Evolutionary conservation across 345 rosid species (phyloP), one percentile per base, ranked within the genome.

Genomic region (Erysimum cheiranthoides): DNA sequence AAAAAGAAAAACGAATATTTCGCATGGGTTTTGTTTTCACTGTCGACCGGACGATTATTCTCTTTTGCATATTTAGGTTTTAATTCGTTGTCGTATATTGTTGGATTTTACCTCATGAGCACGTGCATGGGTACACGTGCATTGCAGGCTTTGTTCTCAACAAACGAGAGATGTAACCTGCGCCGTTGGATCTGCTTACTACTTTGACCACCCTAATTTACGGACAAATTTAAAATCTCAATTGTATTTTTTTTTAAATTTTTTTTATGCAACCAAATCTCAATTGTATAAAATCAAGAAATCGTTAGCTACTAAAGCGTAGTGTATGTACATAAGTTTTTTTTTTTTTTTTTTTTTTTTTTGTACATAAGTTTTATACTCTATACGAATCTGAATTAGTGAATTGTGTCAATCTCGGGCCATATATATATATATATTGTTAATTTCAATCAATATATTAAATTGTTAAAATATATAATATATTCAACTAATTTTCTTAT

Each of bases 11-110:
- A 66, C 42, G 67, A 74, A 74, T 31, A 75, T 39, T 14, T 60
- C 49, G 71, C 59, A 74, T 68, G 79, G 70, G 40, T 42, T 43
- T 61, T 61, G 57, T 51, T 67, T 64, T 54, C 46, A 72, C 80
- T 66, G 81, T 79, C 81, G 82, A 80, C 60, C 59, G 68, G 87
- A 87, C 85, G 86, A 82, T 89, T 85, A 82, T 88, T 86, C 89
- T 84, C 92, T 87, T 87, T 84, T 84, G 84, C 81, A 78, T 68
- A 77, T 52, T 76, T 80, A 54, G 73, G 73, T 71, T 69, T 27
- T 63, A 70, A 59, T 70, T 40, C 0, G 81, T 87, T 84, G 89
- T 93, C 90, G 94, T 84, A 85, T 88, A 78, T 71, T 32, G 81
- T 82, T 84, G 93, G 88, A 83, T 65, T 86, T 84, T 69, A 79